Conservation (phyloP, 495 filamentous ascomycete genomes). For the Darksidea phi region DNA sequence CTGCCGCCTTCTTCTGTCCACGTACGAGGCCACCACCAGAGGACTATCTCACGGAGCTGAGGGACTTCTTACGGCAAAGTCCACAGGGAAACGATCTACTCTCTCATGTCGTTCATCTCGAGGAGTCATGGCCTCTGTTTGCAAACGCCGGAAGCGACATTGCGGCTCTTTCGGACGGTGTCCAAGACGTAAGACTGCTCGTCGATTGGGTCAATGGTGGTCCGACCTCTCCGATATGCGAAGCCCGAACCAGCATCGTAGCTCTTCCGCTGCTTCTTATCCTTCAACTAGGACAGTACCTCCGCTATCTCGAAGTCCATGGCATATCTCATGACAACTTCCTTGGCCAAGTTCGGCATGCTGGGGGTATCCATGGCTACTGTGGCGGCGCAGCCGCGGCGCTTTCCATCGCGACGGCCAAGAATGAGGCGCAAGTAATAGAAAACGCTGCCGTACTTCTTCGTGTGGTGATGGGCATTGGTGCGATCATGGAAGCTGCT, state of each 20-base stretch:
- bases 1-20: too few relatives aligned
- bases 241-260: neutral
- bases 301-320: neutral
- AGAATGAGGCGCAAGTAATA: neutral
- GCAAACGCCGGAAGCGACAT: too few relatives aligned
- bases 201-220: too few relatives aligned
- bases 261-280: neutral
- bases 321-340: conserved; percentile 2
- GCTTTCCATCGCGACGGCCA: neutral
- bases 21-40: too few relatives aligned
- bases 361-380: conserved; percentile 11
- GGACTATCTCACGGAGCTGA: too few relatives aligned
- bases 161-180: too few relatives aligned
- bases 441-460: neutral
- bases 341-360: neutral
- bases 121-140: too few relatives aligned
- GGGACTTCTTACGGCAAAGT: too few relatives aligned
- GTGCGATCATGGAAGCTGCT: neutral
- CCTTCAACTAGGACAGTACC: neutral
- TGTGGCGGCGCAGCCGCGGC: conserved; percentile 12
- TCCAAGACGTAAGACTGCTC: too few relatives aligned
- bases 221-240: too few relatives aligned
- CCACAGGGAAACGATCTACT: too few relatives aligned
- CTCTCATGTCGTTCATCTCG: too few relatives aligned
- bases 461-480: conserved; percentile 10